Evolutionary conservation across 306 rosid species (phyloP), one percentile per base, ranked within the genome.

Genomic region (Canavalia ensiformis): DNA sequence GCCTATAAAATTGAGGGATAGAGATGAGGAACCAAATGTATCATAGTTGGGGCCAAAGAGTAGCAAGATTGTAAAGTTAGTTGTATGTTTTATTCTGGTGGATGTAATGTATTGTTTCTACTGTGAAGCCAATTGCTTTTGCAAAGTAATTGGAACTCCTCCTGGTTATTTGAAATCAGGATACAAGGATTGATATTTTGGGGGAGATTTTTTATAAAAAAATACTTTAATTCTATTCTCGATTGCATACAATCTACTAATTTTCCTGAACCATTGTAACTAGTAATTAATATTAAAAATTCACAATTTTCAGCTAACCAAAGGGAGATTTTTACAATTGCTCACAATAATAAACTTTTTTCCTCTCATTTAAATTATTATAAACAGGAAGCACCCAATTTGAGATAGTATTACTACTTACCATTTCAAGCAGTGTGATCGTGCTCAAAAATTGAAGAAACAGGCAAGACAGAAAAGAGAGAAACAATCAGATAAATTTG

Each of bases 1-100:
- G 93, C 94, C 33, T 92, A 90, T 76, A 94, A 94, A 86, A 79
- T 89, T 81, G 98, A 94, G 71, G 92, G 59, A 79, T 47, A 51
- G 9, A 54, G 25, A 28, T 6, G 5, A 25, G 12, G 47, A 25
- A 63, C 3, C 50, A 45, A 49, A 58, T 64, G 62, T 52, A 50
- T 70, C 63, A 68, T 30, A 46, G 52, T 62, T 12, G 68, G 54
- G 62, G 71, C 8, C 29, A 57, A 76, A n/a, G 46, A 42, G 67
- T 72, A 63, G 56, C 72, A 75, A 47, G 76, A 4, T 74, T 81
- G 87, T 79, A 50, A 41, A 75, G 49, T 49, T 84, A 62, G 81
- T 33, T 74, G 47, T 25, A 51, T 81, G 65, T 62, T 65, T 49
- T 29, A 34, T 80, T 66, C 49, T 59, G 68, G 74, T 83, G 80